Conservation (phyloP, 1,139 yeast genomes). For the Nakaseomyces delphensis region DNA sequence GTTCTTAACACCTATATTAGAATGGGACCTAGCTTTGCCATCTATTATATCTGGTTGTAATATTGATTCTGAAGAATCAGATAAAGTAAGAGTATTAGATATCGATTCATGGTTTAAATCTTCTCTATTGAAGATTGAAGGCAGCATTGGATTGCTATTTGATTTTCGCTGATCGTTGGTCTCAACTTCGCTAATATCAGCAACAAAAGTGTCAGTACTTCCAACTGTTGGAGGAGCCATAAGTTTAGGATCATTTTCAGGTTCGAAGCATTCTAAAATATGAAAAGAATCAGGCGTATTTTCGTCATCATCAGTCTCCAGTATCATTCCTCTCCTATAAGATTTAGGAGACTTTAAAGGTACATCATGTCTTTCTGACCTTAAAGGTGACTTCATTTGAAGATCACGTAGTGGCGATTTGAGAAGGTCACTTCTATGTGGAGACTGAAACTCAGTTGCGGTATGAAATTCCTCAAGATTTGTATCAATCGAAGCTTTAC, state of each 20-base stretch:
- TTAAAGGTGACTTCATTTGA: slow-evolving; percentile 7
- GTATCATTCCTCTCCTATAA: slow-evolving; percentile 10
- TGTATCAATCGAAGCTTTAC: background rate
- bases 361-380: slow-evolving; percentile 6
- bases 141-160: background rate
- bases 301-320: slow-evolving; percentile 10
- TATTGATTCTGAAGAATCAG: background rate
- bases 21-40: background rate
- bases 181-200: background rate
- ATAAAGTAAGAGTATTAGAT: background rate
- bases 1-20: background rate
- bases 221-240: slow-evolving; percentile 4
- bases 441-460: slow-evolving; percentile 4
- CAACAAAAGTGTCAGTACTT: background rate
- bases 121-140: slow-evolving; percentile 1
- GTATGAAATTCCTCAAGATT: slow-evolving; percentile 1
- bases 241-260: background rate
- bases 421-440: background rate
- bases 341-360: slow-evolving; percentile 10
- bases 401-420: slow-evolving; percentile 2
- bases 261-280: slow-evolving; percentile 2
- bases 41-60: background rate
- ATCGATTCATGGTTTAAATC: background rate
- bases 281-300: slow-evolving; percentile 2
- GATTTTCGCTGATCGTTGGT: background rate